A percentile compares a stretch with the other conserved stretches of the same genome.
Conservation (phyloP, 441 rosid genomes). For the Capsella rubella region DNA sequence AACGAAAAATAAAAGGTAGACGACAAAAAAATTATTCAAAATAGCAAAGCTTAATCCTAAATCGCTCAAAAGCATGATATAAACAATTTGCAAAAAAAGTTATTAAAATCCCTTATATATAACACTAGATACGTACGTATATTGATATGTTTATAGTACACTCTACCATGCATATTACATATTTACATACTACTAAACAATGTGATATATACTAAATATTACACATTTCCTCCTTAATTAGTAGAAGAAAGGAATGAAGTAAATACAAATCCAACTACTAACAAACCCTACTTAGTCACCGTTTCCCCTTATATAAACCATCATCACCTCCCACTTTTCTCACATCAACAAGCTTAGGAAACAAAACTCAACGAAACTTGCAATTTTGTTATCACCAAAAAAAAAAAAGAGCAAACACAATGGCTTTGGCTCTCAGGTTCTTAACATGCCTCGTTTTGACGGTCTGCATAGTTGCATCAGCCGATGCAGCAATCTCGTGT, state of each 20-base stretch:
- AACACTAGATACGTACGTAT: neutral
- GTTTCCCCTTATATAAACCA: conserved; percentile 2
- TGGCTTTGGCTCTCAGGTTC: conserved; percentile 6
- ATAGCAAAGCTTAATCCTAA: too few relatives aligned
- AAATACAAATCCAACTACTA: conserved; percentile 16
- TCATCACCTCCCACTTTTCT: conserved; percentile 2
- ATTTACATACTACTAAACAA: neutral
- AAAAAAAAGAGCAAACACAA: neutral
- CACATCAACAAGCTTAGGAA: conserved; percentile 1
- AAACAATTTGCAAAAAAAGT: neutral
- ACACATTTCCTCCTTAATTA: neutral
- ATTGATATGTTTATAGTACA: neutral
- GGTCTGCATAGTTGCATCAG: conserved; percentile 40
- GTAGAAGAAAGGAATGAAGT: neutral
- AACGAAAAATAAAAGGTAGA: too few relatives aligned
- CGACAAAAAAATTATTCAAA: too few relatives aligned
- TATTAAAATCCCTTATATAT: too few relatives aligned
- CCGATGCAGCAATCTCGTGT: conserved; percentile 38
- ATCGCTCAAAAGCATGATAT: neutral
- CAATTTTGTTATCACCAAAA: neutral
- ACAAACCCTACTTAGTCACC: conserved; percentile 11
- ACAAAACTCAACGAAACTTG: neutral
- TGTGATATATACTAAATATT: neutral
- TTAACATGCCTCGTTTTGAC: conserved; percentile 33
- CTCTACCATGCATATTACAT: neutral